Percentiles rank a stretch among this genome's conserved stretches.
Evolutionary conservation across 805 yeast species (phyloP).

Genomic region (Cyberlindnera euphorbiiphila): DNA sequence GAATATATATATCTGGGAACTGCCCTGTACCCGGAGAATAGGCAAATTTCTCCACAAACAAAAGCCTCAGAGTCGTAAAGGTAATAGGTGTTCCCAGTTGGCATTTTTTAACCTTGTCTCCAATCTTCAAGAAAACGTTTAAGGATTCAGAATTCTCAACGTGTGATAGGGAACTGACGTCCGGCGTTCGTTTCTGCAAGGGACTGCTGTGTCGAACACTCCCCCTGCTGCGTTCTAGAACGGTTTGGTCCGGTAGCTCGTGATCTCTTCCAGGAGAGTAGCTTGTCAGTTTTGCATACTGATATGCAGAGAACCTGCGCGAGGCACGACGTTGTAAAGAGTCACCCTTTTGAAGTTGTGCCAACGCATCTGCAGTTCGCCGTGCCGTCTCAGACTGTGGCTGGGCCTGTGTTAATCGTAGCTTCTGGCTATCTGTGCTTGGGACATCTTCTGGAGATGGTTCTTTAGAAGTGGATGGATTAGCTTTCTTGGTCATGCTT

Average conservation of each 20-base stretch:
- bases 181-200: conserved; percentile 9
- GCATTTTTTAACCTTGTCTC: conserved; percentile 54
- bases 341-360: conserved; percentile 76
- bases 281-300: conserved; percentile 70
- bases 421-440: background rate
- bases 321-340: conserved; percentile 90
- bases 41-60: conserved; percentile 85
- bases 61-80: conserved; percentile 49
- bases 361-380: conserved; percentile 50
- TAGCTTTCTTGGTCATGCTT: background rate
- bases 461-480: background rate
- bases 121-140: conserved; percentile 45
- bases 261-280: conserved; percentile 32
- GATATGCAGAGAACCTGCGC: conserved; percentile 89
- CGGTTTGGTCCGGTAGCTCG: conserved; percentile 26
- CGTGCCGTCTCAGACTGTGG: conserved; percentile 3
- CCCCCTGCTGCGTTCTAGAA: conserved; percentile 15
- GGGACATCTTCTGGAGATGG: background rate
- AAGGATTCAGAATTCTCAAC: background rate
- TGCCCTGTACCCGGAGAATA: conserved; percentile 67
- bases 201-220: conserved; percentile 17
- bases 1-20: conserved; percentile 77
- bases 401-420: conserved; percentile 10
- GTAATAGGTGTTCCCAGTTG: conserved; percentile 28
- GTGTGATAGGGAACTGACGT: background rate